phyloP scores from a whole-genome alignment of 2,329 filamentous ascomycete species.

The Fusarium sp. region DNA sequence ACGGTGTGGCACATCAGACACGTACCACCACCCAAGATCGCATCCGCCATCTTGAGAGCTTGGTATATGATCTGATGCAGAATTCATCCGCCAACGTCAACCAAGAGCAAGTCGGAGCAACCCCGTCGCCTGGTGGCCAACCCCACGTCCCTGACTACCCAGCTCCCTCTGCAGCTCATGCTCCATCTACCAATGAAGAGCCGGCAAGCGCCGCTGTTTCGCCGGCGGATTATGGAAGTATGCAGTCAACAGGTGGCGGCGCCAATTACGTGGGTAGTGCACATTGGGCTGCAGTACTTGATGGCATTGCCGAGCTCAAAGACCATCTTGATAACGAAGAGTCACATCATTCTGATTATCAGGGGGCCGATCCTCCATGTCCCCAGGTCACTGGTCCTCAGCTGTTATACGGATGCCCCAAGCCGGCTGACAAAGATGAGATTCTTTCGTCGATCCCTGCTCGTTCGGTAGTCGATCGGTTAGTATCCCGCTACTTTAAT shows the following conservation, averaged over 20 bases:
- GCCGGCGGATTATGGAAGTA: slow-evolving; percentile 47
- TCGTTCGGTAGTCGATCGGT: slow-evolving; percentile 48
- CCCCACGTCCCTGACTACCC: not conserved
- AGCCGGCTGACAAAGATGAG: slow-evolving; percentile 43
- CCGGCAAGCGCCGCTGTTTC: not conserved
- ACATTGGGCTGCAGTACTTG: slow-evolving; percentile 56
- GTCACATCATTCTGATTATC: not conserved
- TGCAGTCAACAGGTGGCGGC: slow-evolving; percentile 42
- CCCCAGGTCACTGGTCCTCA: slow-evolving; percentile 27
- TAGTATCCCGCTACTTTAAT: slow-evolving; percentile 54
- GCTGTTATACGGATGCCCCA: slow-evolving; percentile 50
- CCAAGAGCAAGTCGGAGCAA: not conserved
- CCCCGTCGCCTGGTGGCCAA: not conserved
- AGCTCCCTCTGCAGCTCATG: not conserved
- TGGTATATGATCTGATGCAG: slow-evolving; percentile 46
- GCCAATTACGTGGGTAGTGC: slow-evolving; percentile 50
- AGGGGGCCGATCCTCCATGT: fast-evolving
- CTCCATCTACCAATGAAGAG: not conserved
- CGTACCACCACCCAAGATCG: slow-evolving; percentile 11
- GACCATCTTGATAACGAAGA: slow-evolving; percentile 50
- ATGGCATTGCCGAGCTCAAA: slow-evolving; percentile 55
- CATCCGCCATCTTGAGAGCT: slow-evolving; percentile 42
- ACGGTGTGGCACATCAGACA: not conserved
- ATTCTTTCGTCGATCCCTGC: slow-evolving; percentile 51
- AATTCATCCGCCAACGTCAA: slow-evolving; percentile 7